Conservation (phyloP, 2,329 filamentous ascomycete genomes). For the Trichophyton rubrum region DNA sequence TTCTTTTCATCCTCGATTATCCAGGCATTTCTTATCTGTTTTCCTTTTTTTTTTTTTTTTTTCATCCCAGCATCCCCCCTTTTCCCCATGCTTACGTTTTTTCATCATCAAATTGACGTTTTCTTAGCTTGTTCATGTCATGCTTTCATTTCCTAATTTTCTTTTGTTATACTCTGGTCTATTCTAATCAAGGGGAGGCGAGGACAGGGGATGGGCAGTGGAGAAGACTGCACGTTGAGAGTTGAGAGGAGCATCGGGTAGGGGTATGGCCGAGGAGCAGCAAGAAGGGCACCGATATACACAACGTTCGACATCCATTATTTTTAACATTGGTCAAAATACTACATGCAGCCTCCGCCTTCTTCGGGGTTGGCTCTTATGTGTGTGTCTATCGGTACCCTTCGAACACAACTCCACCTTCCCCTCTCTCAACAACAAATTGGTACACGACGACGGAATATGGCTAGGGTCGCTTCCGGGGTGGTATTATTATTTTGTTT, state of each 20-base stretch:
- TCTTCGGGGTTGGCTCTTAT: slow-evolving; percentile 17
- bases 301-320: slow-evolving; percentile 17
- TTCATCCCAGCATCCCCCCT: slow-evolving; percentile 9
- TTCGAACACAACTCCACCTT: neutral
- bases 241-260: neutral
- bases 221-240: neutral
- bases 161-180: neutral
- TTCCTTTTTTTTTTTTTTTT: slow-evolving; percentile 8
- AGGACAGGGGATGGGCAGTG: neutral
- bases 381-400: neutral
- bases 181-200: slow-evolving; percentile 8
- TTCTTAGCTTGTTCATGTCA: neutral
- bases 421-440: slow-evolving; percentile 3
- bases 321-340: neutral
- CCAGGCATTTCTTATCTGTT: slow-evolving; percentile 9
- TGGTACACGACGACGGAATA: slow-evolving; percentile 31
- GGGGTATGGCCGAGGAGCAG: neutral
- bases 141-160: slow-evolving; percentile 10
- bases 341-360: neutral
- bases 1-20: slow-evolving; percentile 6
- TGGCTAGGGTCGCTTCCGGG: slow-evolving; percentile 38
- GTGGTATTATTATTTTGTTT: slow-evolving; percentile 27
- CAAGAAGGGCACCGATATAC: neutral
- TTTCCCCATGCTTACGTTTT: slow-evolving; percentile 2
- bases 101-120: slow-evolving; percentile 7